Conservation (phyloP, 2,329 filamentous ascomycete species). For the Acarospora socialis region DNA sequence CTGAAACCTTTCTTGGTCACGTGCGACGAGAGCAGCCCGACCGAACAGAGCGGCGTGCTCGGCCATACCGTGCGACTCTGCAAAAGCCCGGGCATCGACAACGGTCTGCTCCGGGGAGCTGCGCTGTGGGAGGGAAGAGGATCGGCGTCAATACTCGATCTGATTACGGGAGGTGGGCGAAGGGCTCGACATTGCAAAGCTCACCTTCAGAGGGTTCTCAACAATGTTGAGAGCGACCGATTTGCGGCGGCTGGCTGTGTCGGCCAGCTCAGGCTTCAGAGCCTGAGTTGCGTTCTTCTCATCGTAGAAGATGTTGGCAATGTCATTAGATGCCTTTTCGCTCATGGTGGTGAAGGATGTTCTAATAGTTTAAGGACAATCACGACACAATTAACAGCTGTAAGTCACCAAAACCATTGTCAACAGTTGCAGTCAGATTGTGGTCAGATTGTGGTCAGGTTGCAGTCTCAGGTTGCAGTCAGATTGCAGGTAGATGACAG, state of each 20-base stretch:
- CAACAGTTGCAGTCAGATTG: too few species aligned
- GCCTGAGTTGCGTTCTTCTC: too few species aligned
- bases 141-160: conserved; percentile 8
- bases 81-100: conserved; percentile 21
- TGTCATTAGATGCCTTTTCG: too few species aligned
- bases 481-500: too few species aligned
- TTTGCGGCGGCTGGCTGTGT: conserved; percentile 19
- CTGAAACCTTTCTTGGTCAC: conserved; percentile 15
- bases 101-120: conserved; percentile 20
- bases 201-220: conserved; percentile 32
- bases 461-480: too few species aligned
- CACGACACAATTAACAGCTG: too few species aligned
- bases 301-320: too few species aligned
- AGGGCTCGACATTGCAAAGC: conserved; percentile 6
- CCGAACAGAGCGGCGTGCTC: conserved; percentile 26
- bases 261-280: conserved; percentile 4
- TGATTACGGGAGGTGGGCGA: neutral
- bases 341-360: too few species aligned
- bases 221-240: conserved; percentile 34
- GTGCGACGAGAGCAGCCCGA: conserved; percentile 24
- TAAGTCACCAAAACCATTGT: too few species aligned
- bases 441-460: too few species aligned
- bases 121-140: conserved; percentile 17
- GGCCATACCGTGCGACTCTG: conserved; percentile 21
- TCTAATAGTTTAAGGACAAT: too few species aligned